These are phyloP conservation scores for Cladosporium halotolerans DNA, from an alignment of 2,329 filamentous ascomycete species.

Conservation along the genomic window DNA sequence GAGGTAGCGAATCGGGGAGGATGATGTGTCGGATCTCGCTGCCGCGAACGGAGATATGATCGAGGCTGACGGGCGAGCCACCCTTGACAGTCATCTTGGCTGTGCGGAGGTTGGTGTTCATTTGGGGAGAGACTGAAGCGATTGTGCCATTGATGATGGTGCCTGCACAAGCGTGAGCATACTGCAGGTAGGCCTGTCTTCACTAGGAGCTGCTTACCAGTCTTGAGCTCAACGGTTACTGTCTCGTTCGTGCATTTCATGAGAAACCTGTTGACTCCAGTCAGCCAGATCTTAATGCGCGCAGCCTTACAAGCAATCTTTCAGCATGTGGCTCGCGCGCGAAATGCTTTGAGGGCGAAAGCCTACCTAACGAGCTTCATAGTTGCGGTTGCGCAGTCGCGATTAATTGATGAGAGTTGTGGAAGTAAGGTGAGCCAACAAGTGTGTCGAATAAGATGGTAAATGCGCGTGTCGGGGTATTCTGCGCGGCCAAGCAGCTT, in stretches of 20 bases:
- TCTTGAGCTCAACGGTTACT: slow-evolving; percentile 96
- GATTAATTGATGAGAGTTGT: background rate
- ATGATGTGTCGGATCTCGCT: slow-evolving; percentile 96
- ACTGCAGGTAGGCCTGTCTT: background rate
- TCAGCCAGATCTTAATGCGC: slow-evolving; percentile 30
- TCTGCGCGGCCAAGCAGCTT: too few relatives aligned
- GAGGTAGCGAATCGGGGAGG: slow-evolving; percentile 86
- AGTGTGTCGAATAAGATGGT: too few relatives aligned
- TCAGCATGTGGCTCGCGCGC: slow-evolving; percentile 38
- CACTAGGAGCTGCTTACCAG: slow-evolving; percentile 55
- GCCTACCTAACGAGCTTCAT: slow-evolving; percentile 97
- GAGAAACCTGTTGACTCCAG: slow-evolving; percentile 63
- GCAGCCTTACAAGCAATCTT: slow-evolving; percentile 38
- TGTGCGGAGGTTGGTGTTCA: slow-evolving; percentile 93
- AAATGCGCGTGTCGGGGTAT: too few relatives aligned
- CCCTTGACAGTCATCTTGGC: slow-evolving; percentile 94
- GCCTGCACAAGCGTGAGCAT: slow-evolving; percentile 47
- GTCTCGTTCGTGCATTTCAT: slow-evolving; percentile 99
- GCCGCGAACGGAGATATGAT: slow-evolving; percentile 94
- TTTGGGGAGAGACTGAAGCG: slow-evolving; percentile 91
- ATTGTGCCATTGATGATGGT: slow-evolving; percentile 97
- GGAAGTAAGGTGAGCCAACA: too few relatives aligned
- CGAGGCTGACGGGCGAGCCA: slow-evolving; percentile 79
- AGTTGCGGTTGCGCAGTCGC: slow-evolving; percentile 34
- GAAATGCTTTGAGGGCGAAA: slow-evolving; percentile 20